Percentiles rank a stretch among this genome's conserved stretches.
phyloP scores from a whole-genome alignment of 305 asterid genomes.

The Fraxinus xanthoxyloides region DNA sequence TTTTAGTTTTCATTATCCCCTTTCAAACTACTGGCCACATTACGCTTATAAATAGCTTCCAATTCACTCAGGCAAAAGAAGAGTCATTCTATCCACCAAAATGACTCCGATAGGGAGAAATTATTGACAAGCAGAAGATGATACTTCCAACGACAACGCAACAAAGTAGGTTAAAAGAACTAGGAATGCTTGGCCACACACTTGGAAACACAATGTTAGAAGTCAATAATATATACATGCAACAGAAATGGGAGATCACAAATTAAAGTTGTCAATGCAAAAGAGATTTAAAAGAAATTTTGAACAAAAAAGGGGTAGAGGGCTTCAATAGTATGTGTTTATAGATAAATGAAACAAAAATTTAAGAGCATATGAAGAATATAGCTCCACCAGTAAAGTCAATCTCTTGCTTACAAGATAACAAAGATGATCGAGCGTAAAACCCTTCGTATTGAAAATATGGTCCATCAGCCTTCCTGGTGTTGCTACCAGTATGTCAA shows the following conservation, averaged over 20 bases:
- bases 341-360: constrained; percentile 10
- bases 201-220: constrained; percentile 3
- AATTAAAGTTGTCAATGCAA: background rate
- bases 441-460: constrained; percentile 78
- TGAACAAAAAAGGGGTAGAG: background rate
- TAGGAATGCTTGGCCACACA: background rate
- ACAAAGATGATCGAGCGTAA: constrained; percentile 82
- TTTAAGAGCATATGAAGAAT: background rate
- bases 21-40: background rate
- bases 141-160: background rate
- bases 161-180: background rate
- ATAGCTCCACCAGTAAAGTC: background rate
- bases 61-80: background rate
- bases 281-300: background rate
- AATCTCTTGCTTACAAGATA: constrained; percentile 64
- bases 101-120: background rate
- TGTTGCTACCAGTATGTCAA: constrained; percentile 93
- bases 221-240: background rate
- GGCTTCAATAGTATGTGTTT: background rate
- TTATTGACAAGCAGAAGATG: background rate
- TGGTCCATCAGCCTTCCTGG: constrained; percentile 97
- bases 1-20: background rate
- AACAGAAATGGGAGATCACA: constrained; percentile 4
- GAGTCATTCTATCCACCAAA: background rate
- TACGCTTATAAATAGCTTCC: constrained; percentile 4